Evolutionary conservation across 2,329 filamentous ascomycete species (phyloP), one percentile per base, ranked within the genome.

Genomic region (Calonectria pteridis): DNA sequence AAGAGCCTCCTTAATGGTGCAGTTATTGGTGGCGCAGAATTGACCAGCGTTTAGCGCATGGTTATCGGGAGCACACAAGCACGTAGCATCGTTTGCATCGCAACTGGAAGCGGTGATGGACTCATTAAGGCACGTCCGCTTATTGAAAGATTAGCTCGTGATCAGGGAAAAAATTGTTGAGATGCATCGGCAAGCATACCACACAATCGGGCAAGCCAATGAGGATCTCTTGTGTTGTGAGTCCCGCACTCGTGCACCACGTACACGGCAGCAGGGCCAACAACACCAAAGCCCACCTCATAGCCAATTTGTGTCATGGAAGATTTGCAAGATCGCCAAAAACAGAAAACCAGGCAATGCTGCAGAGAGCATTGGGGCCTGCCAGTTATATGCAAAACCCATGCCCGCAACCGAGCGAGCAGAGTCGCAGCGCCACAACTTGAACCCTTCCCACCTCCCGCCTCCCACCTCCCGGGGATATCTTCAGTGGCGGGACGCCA

Each of bases 221-320:
- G 13, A 79, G 63, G 28, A 79, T 69, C 31, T 76, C 72, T 5
- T 73, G 71, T 0, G 78, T 74, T 26, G 71, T 51, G 63, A 72
- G 53, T 18, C 67, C 66, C 50, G 72, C 76, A 6, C 63, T 58
- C 26, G 67, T 63, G 40, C 43, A 72, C 59, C 70, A 64, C 55
- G 43, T 67, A 40, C 58, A 73, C 26, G 76, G 77, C 75, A 78
- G 40, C 51, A 80, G 46, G 43, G 65, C 71, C 63, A 75, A 66
- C 37, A 80, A 28, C n/a, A 80, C 73, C 73, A 78, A 51, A 65
- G 63, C 70, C 78, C 78, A 80, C 74, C 74, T 80, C 78, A 80
- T 80, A 40, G 59, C 75, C 75, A 75, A 75, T 13, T 31, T 49
- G 28, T 55, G 43, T 28, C 53, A 51, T 59, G 43, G 43, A 50